Percentiles rank a stretch among this genome's conserved stretches.
These are phyloP conservation scores for Vitis hybrid DNA, from an alignment of 177 flowering plant species.

Conservation along the genomic window DNA sequence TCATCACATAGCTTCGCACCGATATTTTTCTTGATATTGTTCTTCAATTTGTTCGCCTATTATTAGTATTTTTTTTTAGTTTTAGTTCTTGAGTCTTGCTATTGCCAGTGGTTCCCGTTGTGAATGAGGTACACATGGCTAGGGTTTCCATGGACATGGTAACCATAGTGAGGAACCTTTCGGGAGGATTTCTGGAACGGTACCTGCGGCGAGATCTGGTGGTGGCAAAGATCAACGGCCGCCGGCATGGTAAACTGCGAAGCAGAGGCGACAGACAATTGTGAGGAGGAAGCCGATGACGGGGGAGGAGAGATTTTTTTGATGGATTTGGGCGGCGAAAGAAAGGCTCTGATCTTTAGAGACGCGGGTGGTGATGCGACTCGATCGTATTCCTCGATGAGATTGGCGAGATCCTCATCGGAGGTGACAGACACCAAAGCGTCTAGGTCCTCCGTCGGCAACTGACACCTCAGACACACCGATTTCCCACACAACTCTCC, in stretches of 20 bases:
- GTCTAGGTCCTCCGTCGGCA: slow-evolving; percentile 86
- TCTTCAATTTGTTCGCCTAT: background rate
- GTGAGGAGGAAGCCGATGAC: slow-evolving; percentile 15
- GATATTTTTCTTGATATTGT: background rate
- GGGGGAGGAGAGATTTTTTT: slow-evolving; percentile 32
- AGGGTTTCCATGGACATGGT: slow-evolving; percentile 31
- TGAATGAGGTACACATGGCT: slow-evolving; percentile 44
- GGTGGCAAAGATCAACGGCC: slow-evolving; percentile 13
- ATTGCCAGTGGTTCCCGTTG: slow-evolving; percentile 75
- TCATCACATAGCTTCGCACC: slow-evolving; percentile 1
- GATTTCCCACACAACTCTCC: slow-evolving; percentile 70
- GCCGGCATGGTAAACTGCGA: slow-evolving; percentile 7
- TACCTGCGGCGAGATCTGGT: slow-evolving; percentile 26
- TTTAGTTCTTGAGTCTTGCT: slow-evolving; percentile 9
- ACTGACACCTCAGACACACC: slow-evolving; percentile 72
- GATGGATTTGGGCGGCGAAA: slow-evolving; percentile 47
- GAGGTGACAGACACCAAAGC: slow-evolving; percentile 80
- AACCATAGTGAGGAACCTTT: slow-evolving; percentile 27
- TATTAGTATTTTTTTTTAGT: background rate
- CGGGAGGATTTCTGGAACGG: slow-evolving; percentile 30
- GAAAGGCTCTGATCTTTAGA: slow-evolving; percentile 80
- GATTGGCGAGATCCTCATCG: slow-evolving; percentile 82
- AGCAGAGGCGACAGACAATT: slow-evolving; percentile 16
- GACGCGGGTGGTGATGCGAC: slow-evolving; percentile 30
- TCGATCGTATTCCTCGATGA: slow-evolving; percentile 83